phyloP scores from a whole-genome alignment of 2,329 filamentous ascomycete species.

The Penicillium nordicum region DNA sequence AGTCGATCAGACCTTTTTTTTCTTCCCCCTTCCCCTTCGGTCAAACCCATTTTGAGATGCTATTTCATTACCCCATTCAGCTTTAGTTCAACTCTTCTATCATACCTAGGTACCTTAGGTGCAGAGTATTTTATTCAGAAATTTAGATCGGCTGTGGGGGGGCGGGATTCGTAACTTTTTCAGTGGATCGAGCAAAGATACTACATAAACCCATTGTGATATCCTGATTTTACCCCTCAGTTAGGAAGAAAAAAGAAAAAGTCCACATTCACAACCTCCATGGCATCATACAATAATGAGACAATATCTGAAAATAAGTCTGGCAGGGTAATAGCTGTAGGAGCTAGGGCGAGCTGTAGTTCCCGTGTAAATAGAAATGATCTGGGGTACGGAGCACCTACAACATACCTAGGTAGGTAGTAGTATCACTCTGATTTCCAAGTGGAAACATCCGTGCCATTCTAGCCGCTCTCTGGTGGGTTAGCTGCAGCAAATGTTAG shows the following conservation, averaged over 20 bases:
- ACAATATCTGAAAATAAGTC: too few species aligned
- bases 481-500: conserved; percentile 21
- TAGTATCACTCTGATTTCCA: background rate
- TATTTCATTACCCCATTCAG: background rate
- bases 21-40: conserved; percentile 5
- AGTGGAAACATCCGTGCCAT: conserved; percentile 1
- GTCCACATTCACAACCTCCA: too few species aligned
- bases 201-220: background rate
- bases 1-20: conserved; percentile 14
- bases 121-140: background rate
- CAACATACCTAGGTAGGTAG: too few species aligned
- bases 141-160: conserved; percentile 1
- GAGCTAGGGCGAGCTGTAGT: background rate
- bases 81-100: background rate
- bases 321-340: background rate
- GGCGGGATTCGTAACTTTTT: background rate
- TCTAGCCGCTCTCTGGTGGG: conserved; percentile 13
- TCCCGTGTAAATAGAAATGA: background rate
- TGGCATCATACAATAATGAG: too few species aligned
- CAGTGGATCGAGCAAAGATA: background rate
- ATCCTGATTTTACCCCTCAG: background rate
- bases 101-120: background rate
- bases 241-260: too few species aligned
- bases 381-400: background rate
- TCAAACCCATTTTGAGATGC: background rate